phyloP scores from a whole-genome alignment of 768 basidiomycete species.

The Mycena amicta region DNA sequence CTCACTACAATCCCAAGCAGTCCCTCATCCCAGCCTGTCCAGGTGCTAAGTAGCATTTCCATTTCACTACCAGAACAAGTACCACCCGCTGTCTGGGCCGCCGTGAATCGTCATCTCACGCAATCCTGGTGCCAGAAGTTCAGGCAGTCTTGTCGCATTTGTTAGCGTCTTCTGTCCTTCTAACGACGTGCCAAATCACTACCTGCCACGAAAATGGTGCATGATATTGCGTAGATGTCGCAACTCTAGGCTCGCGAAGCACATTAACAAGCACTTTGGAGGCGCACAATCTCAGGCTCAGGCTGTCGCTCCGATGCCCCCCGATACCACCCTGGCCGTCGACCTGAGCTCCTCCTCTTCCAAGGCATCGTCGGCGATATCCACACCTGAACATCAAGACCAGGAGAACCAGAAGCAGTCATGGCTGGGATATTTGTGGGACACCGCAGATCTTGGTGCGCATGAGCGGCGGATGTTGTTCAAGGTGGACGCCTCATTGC shows the following conservation, averaged over 20 bases:
- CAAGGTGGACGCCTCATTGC: constrained; percentile 23
- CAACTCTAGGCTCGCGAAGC: background rate
- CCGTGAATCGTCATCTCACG: constrained; percentile 13
- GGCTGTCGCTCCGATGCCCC: background rate
- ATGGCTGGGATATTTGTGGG: constrained; percentile 24
- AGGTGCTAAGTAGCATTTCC: too few species aligned
- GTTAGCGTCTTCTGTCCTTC: background rate
- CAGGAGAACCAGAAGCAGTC: constrained; percentile 7
- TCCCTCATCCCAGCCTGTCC: too few species aligned
- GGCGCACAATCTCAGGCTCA: background rate
- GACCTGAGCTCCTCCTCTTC: background rate
- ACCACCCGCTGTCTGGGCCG: too few species aligned
- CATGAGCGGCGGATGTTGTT: constrained; percentile 22
- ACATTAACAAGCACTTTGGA: background rate
- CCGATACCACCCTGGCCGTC: background rate
- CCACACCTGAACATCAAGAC: background rate
- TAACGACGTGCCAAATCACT: constrained; percentile 1
- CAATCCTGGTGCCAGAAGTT: background rate
- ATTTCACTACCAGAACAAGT: too few species aligned
- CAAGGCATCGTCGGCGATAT: background rate
- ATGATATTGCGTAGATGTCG: constrained; percentile 16
- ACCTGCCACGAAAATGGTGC: constrained; percentile 6
- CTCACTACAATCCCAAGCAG: too few species aligned
- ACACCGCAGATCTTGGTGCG: constrained; percentile 18
- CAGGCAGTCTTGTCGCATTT: too few species aligned